These are phyloP conservation scores for Apiotrichum brassicae DNA, from an alignment of 1,284 basidiomycete genomes.

Conservation along the genomic window DNA sequence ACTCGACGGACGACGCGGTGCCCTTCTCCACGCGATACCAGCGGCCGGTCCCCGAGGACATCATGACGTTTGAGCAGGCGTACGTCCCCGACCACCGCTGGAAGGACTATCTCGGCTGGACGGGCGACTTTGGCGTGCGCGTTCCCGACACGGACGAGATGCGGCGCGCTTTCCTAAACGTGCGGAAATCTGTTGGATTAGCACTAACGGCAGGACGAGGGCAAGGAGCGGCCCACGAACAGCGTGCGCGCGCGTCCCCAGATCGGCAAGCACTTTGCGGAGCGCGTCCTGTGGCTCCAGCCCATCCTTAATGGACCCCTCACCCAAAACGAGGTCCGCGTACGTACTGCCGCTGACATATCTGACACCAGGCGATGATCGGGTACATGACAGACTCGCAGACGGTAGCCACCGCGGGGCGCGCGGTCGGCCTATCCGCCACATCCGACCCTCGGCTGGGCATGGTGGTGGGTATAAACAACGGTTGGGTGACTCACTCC, in stretches of 20 bases:
- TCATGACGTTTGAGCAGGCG: conserved; percentile 55
- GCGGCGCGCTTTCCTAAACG: conserved; percentile 29
- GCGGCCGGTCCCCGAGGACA: conserved; percentile 35
- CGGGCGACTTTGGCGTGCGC: conserved; percentile 39
- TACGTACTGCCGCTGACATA: no score
- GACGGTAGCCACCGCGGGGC: conserved; percentile 62
- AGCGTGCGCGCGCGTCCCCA: conserved; percentile 47
- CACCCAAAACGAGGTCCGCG: conserved; percentile 70
- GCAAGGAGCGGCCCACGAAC: conserved; percentile 58
- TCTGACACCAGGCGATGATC: conserved; percentile 70
- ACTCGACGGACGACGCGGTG: background rate
- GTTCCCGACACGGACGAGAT: conserved; percentile 49
- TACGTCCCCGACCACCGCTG: conserved; percentile 1
- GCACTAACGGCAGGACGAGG: conserved; percentile 33
- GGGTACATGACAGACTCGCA: conserved; percentile 77
- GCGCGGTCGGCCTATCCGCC: conserved; percentile 57
- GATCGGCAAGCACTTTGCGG: conserved; percentile 21
- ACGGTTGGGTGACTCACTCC: background rate
- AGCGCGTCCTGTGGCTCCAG: conserved; percentile 69
- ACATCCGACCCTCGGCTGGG: conserved; percentile 48
- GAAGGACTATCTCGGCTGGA: conserved; percentile 47
- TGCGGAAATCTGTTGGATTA: background rate
- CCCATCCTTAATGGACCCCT: no score
- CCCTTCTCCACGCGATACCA: conserved; percentile 17
- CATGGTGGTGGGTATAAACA: conserved; percentile 59